Conservation (phyloP, 2,329 filamentous ascomycete species). For the Talaromyces verruculosus region DNA sequence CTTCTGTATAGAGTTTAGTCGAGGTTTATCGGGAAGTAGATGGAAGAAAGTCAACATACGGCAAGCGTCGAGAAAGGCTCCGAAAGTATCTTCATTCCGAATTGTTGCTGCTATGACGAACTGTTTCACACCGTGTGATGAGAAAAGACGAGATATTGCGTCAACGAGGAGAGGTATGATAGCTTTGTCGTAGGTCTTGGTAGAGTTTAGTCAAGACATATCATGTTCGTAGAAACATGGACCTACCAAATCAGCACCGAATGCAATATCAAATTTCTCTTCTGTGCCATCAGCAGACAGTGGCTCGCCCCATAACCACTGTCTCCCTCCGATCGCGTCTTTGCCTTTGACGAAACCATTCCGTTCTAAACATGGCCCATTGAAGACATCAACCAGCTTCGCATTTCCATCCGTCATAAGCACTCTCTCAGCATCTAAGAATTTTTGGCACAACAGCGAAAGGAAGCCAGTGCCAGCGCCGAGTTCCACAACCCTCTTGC, state of each 20-base stretch:
- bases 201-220: neutral
- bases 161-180: slow-evolving; percentile 58
- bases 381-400: slow-evolving; percentile 42
- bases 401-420: slow-evolving; percentile 63
- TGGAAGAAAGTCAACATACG: slow-evolving; percentile 46
- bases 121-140: slow-evolving; percentile 51
- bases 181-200: slow-evolving; percentile 61
- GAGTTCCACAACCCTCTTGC: slow-evolving; percentile 61
- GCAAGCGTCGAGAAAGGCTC: slow-evolving; percentile 58
- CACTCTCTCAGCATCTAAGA: slow-evolving; percentile 55
- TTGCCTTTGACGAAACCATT: slow-evolving; percentile 29
- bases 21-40: neutral
- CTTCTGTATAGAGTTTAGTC: slow-evolving; percentile 27
- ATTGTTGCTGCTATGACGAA: slow-evolving; percentile 63
- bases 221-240: neutral
- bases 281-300: slow-evolving; percentile 22
- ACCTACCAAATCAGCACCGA: slow-evolving; percentile 45
- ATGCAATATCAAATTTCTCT: slow-evolving; percentile 39
- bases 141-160: slow-evolving; percentile 58
- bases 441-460: slow-evolving; percentile 62
- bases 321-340: slow-evolving; percentile 31
- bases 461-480: slow-evolving; percentile 68
- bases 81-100: slow-evolving; percentile 62
- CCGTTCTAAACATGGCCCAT: slow-evolving; percentile 34
- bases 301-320: slow-evolving; percentile 46